These are phyloP conservation scores for Syncephalis fuscata DNA, from an alignment of 371 early-diverging fungal genomes.

Conservation along the genomic window DNA sequence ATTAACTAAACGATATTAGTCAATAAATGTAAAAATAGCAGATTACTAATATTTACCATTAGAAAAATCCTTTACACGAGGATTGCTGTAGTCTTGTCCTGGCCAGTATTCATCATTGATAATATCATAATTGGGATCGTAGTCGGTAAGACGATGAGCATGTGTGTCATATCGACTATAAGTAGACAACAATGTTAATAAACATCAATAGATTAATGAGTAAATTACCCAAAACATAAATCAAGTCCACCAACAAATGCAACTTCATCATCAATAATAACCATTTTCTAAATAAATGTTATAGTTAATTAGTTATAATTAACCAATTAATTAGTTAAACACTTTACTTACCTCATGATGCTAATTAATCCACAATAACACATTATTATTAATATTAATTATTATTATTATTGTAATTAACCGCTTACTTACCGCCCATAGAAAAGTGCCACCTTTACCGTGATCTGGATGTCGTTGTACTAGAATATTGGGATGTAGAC, in stretches of 20 bases:
- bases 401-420: neutral
- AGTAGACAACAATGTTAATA: neutral
- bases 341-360: slow-evolving; percentile 25
- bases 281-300: slow-evolving; percentile 44
- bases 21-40: neutral
- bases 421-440: slow-evolving; percentile 44
- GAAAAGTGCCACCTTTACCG: slow-evolving; percentile 42
- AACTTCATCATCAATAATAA: slow-evolving; percentile 62
- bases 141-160: slow-evolving; percentile 63
- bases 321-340: too few species aligned
- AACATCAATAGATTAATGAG: neutral
- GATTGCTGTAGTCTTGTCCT: slow-evolving; percentile 86
- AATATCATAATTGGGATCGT: slow-evolving; percentile 19
- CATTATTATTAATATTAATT: too few species aligned
- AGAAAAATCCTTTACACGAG: slow-evolving; percentile 77
- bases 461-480: slow-evolving; percentile 81
- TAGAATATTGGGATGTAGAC: slow-evolving; percentile 64
- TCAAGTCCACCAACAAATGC: slow-evolving; percentile 89
- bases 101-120: slow-evolving; percentile 37
- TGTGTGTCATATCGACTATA: slow-evolving; percentile 68
- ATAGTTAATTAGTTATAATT: too few species aligned
- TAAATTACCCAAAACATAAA: slow-evolving; percentile 57
- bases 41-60: slow-evolving; percentile 23
- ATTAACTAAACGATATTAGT: slow-evolving; percentile 16
- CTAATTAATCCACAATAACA: neutral